Evolutionary conservation across 768 basidiomycete species (phyloP).

Genomic region (Panaeolus cyanescens): DNA sequence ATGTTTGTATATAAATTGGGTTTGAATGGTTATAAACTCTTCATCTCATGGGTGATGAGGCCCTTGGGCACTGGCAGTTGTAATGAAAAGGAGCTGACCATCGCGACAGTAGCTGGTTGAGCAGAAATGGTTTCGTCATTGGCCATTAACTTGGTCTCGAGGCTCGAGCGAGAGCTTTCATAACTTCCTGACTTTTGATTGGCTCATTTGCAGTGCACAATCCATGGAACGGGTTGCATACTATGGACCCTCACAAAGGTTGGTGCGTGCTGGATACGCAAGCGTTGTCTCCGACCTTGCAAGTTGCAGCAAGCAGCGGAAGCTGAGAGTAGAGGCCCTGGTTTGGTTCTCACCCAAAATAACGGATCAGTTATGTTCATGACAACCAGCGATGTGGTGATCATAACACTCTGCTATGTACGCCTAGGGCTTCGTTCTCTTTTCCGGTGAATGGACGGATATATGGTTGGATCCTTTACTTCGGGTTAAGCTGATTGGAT

Average conservation of each 20-base stretch:
- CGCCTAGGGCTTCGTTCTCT: neutral
- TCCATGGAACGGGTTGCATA: too few species aligned
- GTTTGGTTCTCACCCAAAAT: conserved; percentile 7
- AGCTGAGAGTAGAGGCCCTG: neutral
- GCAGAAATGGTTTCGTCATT: neutral
- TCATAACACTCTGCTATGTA: conserved; percentile 5
- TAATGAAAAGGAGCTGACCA: neutral
- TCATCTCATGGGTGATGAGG: conserved; percentile 3
- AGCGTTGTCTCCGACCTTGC: too few species aligned
- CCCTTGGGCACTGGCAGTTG: neutral
- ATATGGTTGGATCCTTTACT: conserved; percentile 3
- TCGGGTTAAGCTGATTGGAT: neutral
- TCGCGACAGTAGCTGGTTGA: neutral
- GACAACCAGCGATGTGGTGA: conserved; percentile 17
- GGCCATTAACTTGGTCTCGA: too few species aligned
- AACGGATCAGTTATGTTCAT: conserved; percentile 17
- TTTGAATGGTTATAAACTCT: neutral
- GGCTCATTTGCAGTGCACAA: too few species aligned
- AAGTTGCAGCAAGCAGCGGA: neutral
- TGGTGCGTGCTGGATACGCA: too few species aligned
- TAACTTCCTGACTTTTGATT: neutral
- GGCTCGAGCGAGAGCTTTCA: neutral
- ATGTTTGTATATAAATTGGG: neutral
- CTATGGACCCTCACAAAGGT: too few species aligned
- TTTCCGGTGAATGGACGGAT: conserved; percentile 7